Evolutionary conservation across 306 rosid species (phyloP).

Genomic region (Cercis canadensis): DNA sequence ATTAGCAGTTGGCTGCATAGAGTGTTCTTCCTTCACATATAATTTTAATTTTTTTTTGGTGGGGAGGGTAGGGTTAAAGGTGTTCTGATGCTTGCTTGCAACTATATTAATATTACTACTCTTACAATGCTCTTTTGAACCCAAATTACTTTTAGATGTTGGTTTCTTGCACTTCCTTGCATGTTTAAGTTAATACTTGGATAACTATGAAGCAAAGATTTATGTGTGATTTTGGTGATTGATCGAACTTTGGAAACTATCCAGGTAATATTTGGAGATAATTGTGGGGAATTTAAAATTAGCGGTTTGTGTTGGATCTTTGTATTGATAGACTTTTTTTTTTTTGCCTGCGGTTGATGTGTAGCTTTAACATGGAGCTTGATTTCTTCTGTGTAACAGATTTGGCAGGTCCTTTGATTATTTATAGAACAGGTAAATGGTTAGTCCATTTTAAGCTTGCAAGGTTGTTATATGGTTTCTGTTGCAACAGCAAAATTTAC

Average conservation of each 20-base stretch:
- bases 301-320: conserved; percentile 36
- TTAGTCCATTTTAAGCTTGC: conserved; percentile 20
- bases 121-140: background rate
- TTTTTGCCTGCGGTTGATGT: conserved; percentile 2
- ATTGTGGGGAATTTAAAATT: conserved; percentile 13
- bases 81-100: conserved; percentile 15
- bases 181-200: conserved; percentile 40
- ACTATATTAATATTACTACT: background rate
- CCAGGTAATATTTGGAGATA: conserved; percentile 29
- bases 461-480: background rate
- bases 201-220: conserved; percentile 31
- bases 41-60: background rate
- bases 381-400: conserved; percentile 31
- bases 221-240: conserved; percentile 24
- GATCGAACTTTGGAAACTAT: conserved; percentile 10
- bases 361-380: conserved; percentile 31
- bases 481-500: conserved; percentile 13
- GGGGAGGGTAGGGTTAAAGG: too few species aligned
- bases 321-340: background rate
- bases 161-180: conserved; percentile 35
- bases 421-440: conserved; percentile 31
- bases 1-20: conserved; percentile 30
- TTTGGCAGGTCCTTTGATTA: conserved; percentile 26
- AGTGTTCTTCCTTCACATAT: background rate
- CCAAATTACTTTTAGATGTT: conserved; percentile 28